These are phyloP conservation scores for Ceratocystis papillata DNA, from an alignment of 2,329 filamentous ascomycete species.

Conservation along the genomic window DNA sequence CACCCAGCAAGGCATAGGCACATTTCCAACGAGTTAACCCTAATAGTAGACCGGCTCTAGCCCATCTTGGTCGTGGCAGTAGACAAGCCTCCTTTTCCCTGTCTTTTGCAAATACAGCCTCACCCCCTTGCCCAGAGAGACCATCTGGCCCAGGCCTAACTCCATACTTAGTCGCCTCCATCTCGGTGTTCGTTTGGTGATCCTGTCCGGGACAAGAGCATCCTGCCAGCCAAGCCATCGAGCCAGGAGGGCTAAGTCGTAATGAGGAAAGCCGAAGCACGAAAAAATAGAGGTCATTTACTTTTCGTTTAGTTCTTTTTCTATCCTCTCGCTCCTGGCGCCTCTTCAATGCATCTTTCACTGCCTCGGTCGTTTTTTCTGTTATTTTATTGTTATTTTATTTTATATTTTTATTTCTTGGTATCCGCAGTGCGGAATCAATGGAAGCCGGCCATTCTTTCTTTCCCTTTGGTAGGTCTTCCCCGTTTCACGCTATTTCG, in stretches of 20 bases:
- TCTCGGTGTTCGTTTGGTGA: conserved; percentile 13
- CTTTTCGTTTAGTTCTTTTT: not conserved
- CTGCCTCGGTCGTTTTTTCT: not conserved
- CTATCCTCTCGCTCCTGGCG: not conserved
- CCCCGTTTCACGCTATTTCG: conserved; percentile 2
- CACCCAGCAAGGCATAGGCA: no score
- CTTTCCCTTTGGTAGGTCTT: not conserved
- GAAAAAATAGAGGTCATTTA: not conserved
- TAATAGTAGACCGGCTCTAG: not conserved
- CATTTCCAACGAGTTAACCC: no score
- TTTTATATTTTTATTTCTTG: no score
- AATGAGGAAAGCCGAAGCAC: not conserved
- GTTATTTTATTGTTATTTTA: not conserved
- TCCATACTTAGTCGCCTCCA: not conserved
- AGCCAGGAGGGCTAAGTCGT: not conserved
- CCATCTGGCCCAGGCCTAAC: not conserved
- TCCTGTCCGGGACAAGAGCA: conserved; percentile 4
- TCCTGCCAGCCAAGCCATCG: not conserved
- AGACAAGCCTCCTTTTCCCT: not conserved
- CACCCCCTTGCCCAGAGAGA: not conserved
- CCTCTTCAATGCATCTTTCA: not conserved
- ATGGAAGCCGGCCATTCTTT: not conserved
- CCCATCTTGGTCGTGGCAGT: not conserved
- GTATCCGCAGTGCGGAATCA: conserved; percentile 2
- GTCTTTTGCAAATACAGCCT: not conserved